These are phyloP conservation scores for Phoma herbarum DNA, from an alignment of 2,329 filamentous ascomycete species.

Conservation along the genomic window DNA sequence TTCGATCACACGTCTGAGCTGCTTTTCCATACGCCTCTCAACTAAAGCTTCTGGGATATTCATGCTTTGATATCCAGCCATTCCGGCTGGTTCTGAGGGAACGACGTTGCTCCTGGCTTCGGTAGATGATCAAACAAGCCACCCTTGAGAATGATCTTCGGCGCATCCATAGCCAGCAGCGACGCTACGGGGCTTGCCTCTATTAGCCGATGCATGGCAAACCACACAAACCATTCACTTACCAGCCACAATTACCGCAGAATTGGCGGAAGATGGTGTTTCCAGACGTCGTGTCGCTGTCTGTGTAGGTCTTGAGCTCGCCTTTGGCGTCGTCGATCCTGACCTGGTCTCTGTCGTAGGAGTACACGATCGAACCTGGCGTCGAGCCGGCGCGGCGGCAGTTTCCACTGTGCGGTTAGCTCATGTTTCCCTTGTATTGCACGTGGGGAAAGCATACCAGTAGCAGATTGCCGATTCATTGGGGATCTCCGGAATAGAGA, in stretches of 20 bases:
- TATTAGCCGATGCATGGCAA: neutral
- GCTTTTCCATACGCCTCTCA: neutral
- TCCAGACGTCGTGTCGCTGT: constrained; percentile 39
- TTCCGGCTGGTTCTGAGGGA: constrained; percentile 31
- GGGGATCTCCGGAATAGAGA: constrained; percentile 35
- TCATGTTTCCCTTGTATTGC: neutral
- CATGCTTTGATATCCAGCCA: constrained; percentile 37
- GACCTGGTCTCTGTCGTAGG: constrained; percentile 30
- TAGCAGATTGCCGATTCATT: constrained; percentile 40
- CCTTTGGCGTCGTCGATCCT: constrained; percentile 33
- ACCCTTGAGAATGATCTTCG: constrained; percentile 36
- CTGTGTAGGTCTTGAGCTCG: constrained; percentile 37
- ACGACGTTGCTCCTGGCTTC: constrained; percentile 25
- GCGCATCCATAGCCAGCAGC: constrained; percentile 22
- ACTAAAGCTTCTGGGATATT: neutral
- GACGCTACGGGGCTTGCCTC: constrained; percentile 34
- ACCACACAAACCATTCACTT: neutral
- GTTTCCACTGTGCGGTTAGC: constrained; percentile 32
- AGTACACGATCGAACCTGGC: constrained; percentile 36
- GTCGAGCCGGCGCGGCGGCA: constrained; percentile 40
- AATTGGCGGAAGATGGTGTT: constrained; percentile 41
- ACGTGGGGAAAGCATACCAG: constrained; percentile 28
- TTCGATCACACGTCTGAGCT: neutral
- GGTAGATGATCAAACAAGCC: constrained; percentile 40
- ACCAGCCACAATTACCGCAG: constrained; percentile 45